Evolutionary conservation across 495 filamentous ascomycete species (phyloP), one percentile per base, ranked within the genome.

Genomic region (Neurospora sp.): DNA sequence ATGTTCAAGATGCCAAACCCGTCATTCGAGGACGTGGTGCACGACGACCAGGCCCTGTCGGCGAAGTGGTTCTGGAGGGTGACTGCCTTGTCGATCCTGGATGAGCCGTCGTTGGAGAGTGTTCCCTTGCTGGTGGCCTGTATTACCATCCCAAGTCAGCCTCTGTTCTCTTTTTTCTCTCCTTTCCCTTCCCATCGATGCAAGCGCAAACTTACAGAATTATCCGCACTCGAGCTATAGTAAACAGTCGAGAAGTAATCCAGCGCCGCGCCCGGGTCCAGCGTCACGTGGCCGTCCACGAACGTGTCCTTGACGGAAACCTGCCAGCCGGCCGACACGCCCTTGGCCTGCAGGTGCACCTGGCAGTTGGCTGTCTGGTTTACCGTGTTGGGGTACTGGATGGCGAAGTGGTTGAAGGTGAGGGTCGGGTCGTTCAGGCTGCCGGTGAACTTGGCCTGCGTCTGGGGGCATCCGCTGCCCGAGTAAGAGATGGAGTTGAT

Each of bases 1-100:
- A 85, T 77, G 72, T 85, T 83, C 54, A 85, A 75, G 72, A 85
- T 81, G 18, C 84, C 84, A 74, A 76, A 77, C 23, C 83, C 82
- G 41, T 73, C 70, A 39, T 66, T 40, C 2, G 23, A 66, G 72
- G 71, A 42, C 39, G 76, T 77, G n/a, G 78, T 79, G 80, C 84
- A 85, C 8, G 77, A 77, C 39, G 82, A 84, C 81, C 81, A 85
- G 38, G 80, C 81, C 46, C 78, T 76, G 46, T 62, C 76, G 14
- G 73, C 49, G 54, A 80, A 75, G 39, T 82, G 78, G 74, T 69
- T 76, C 71, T 75, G 78, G 37, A 82, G 76, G 44, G 76, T 77
- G 2, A 84, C 76, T 72, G 73, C 77, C 71, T 82, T 71, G 77
- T 77, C 77, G 46, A 83, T 70, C 8, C 77, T 78, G 2, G 18